Evolutionary conservation across 164 flowering plant genomes (phyloP).

Genomic region (Umbellularia californica): DNA sequence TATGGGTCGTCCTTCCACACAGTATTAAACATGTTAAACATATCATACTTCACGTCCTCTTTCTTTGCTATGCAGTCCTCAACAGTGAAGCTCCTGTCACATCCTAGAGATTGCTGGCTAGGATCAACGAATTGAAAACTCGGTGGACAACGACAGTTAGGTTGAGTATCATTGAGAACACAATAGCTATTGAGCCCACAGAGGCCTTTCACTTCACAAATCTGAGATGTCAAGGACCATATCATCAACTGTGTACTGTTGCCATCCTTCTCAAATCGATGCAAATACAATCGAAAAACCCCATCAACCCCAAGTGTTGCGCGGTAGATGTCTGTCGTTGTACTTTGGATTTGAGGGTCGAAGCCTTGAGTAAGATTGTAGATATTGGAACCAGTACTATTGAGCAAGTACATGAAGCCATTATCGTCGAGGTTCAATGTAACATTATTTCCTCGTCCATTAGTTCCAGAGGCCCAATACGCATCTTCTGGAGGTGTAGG

Average conservation of each 20-base stretch:
- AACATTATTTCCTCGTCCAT: background rate
- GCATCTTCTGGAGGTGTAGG: background rate
- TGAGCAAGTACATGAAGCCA: slow-evolving; percentile 11
- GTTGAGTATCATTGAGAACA: background rate
- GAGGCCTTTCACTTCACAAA: slow-evolving; percentile 14
- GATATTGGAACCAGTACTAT: background rate
- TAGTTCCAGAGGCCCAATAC: slow-evolving; percentile 12
- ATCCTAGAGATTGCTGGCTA: background rate
- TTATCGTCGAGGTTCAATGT: slow-evolving; percentile 10
- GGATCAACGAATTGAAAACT: slow-evolving; percentile 4
- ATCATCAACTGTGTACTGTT: background rate
- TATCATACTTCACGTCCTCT: background rate
- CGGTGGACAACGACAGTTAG: slow-evolving; percentile 11
- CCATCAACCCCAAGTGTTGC: slow-evolving; percentile 13
- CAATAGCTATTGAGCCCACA: slow-evolving; percentile 28
- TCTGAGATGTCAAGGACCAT: no score
- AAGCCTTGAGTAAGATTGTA: background rate
- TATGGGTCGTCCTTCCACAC: slow-evolving; percentile 1
- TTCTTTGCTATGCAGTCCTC: background rate
- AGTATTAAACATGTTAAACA: background rate
- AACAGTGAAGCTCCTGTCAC: background rate
- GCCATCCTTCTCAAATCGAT: background rate
- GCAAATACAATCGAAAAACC: slow-evolving; percentile 1
- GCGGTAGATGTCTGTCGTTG: slow-evolving; percentile 12
- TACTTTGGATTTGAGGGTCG: background rate